Base-by-base conservation (phyloP, 2,329 filamentous ascomycete genomes). In the Colletotrichum limetticola region DNA sequence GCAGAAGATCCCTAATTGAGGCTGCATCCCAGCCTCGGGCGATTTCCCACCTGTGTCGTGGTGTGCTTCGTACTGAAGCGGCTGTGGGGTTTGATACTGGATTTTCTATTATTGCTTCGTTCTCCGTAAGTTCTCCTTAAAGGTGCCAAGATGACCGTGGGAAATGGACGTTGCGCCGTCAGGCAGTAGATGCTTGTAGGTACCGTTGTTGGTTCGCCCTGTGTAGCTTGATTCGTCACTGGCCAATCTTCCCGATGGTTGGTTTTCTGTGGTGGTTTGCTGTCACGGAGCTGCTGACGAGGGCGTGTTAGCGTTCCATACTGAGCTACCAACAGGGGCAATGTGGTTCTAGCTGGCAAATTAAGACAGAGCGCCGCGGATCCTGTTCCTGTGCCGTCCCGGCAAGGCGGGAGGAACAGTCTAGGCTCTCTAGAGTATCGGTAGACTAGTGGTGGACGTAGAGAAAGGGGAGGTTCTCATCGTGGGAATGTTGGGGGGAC, bases 391-490 rank as follows among this genome's bases (percentile, higher is more conserved):
- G 52, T 58, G 37, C 58, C 52, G 42, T 49, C 42, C 42, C 19
- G 42, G 42, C 42, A n/a, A 22, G 58, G 58, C 37, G 49, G 35
- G 69, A 46, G 37, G 30, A 32, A 42, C 58, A n/a, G 61, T 52
- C 12, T 26, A 30, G 53, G 35, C 32, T 35, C 32, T 22, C 65
- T 61, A 37, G 37, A 22, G 16, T 14, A 28, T 22, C 24, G 14
- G 57, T 49, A 24, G 35, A 32, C 49, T 58, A 62, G 37, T 35
- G 37, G 56, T 22, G 32, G 30, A 55, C 55, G 26, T 61, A 46
- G 56, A 71, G 56, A 71, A 67, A 67, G 65, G 69, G 55, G 65
- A 72, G 42, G 69, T 30, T 63, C 30, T 42, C 52, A 22, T 49
- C 64, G 28, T 68, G 64, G 52, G 59, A 22, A 65, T 30, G 19